A percentile compares a stretch with the other conserved stretches of the same genome.
phyloP scores from a whole-genome alignment of 2,329 filamentous ascomycete genomes.

The Cryphonectria radicalis region DNA sequence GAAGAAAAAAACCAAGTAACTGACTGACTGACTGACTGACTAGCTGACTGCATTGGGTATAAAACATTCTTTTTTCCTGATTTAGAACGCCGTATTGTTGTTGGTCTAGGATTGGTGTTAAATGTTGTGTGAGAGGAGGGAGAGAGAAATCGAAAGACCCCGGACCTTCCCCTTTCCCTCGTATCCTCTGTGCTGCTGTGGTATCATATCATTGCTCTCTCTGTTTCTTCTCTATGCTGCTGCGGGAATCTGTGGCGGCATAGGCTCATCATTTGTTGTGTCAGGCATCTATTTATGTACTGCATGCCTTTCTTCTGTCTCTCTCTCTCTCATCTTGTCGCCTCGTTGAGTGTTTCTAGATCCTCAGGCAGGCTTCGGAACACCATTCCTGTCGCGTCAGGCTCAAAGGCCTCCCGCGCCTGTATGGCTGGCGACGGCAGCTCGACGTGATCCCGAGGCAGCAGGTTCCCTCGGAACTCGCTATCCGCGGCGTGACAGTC shows the following conservation, averaged over 20 bases:
- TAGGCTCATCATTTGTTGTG: background rate
- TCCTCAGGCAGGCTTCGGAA: conserved; percentile 36
- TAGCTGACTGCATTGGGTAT: background rate
- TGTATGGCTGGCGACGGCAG: conserved; percentile 52
- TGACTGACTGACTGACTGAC: background rate
- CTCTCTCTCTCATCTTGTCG: conserved; percentile 1
- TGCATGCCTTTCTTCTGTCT: background rate
- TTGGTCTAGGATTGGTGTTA: background rate
- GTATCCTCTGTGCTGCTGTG: background rate
- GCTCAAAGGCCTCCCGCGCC: conserved; percentile 33
- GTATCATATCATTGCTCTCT: background rate
- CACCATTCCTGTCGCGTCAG: conserved; percentile 9
- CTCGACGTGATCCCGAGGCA: conserved; percentile 51
- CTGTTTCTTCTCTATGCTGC: background rate
- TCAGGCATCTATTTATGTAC: background rate
- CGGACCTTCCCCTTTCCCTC: background rate
- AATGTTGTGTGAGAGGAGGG: background rate
- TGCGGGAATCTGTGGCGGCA: background rate
- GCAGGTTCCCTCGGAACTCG: conserved; percentile 50
- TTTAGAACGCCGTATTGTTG: background rate
- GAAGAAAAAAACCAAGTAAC: background rate
- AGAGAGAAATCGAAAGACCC: background rate
- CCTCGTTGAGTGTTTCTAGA: conserved; percentile 35
- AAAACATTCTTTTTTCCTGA: background rate
- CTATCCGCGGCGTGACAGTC: conserved; percentile 51